Conservation (phyloP, 768 basidiomycete genomes). For the Mycena leptocephala region DNA sequence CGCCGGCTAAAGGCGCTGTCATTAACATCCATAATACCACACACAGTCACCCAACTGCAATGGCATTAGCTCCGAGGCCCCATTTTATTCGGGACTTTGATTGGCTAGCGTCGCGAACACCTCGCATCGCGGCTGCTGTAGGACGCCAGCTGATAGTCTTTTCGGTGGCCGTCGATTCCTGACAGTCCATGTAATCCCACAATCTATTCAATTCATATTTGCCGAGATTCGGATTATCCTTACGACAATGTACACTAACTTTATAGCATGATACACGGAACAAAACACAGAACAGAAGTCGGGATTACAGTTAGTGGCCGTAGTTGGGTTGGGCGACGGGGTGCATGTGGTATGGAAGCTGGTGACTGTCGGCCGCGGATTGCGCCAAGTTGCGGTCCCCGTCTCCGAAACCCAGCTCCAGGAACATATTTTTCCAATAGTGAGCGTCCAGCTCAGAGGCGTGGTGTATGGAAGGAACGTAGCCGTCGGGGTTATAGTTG, state of each 20-base stretch:
- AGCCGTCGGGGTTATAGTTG: slow-evolving; percentile 42
- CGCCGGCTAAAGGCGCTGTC: slow-evolving; percentile 73
- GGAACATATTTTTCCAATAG: slow-evolving; percentile 84
- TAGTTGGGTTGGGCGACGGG: slow-evolving; percentile 47
- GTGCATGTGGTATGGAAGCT: slow-evolving; percentile 50
- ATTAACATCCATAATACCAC: slow-evolving; percentile 80
- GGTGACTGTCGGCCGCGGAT: slow-evolving; percentile 41
- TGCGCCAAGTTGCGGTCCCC: slow-evolving; percentile 38
- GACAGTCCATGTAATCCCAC: slow-evolving; percentile 26
- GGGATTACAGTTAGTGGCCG: slow-evolving; percentile 43
- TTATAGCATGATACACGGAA: slow-evolving; percentile 27
- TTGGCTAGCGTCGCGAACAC: slow-evolving; percentile 76
- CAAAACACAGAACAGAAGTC: slow-evolving; percentile 30
- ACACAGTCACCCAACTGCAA: slow-evolving; percentile 74
- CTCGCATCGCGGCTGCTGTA: slow-evolving; percentile 78
- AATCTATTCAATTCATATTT: slow-evolving; percentile 29
- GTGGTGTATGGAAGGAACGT: slow-evolving; percentile 56
- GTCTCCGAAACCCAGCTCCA: slow-evolving; percentile 82
- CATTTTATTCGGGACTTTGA: slow-evolving; percentile 83
- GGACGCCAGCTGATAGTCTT: slow-evolving; percentile 74
- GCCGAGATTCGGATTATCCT: slow-evolving; percentile 29
- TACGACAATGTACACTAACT: slow-evolving; percentile 40
- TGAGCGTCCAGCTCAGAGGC: slow-evolving; percentile 75
- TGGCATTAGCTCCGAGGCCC: slow-evolving; percentile 74
- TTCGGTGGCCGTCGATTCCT: slow-evolving; percentile 74